Base-by-base conservation (phyloP, 2,329 filamentous ascomycete genomes). In the Corynespora cassiicola region DNA sequence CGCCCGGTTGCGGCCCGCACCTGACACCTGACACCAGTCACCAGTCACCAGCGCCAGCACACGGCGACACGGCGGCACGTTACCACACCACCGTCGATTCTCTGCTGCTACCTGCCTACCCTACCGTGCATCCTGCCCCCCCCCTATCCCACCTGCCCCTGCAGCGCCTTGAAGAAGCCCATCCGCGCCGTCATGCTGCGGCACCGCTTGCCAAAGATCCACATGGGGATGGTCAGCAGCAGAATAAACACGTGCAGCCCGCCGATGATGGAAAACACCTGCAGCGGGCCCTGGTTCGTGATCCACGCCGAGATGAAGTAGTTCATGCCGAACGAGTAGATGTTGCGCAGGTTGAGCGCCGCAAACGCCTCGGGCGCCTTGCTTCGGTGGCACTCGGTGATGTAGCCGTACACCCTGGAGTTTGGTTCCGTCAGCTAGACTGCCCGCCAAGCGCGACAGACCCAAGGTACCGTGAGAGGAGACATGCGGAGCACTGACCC, bases 321-420 rank as follows among this genome's bases (percentile, higher is more conserved):
- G 0, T 90, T 95, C 42, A 96, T 73, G 5, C 84, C 81, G 56
- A 94, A 96, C 47, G 84, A 87, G 70, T 95, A 95, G 50, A 96
- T 80, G 68, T 96, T 95, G 70, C 95, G 95, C 75, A 95, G 95
- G 39, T 95, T 84, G 50, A 95, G 79, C 67, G 92, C 79, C 0
- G 90, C 95, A 63, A 95, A 94, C 3, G 86, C 88, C 69, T 96
- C 90, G 29, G 95, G 82, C 0, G 88, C 82, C 36, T 95, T 81
- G 45, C 90, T 84, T 83, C 90, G 84, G 66, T 96, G 91, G 0
- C 90, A 90, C 68, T 96, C 91, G 5, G 95, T 87, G 55, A 96
- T 86, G 63, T 96, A 96, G 33, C 63, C 66, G 43, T 65, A 69
- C 18, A 68, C 45, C 9, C 52, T 54, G 15, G 20, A n/a, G n/a